Evolutionary conservation across 2,329 filamentous ascomycete genomes (phyloP), one percentile per base, ranked within the genome.

Genomic region (Curvularia verruculosa): DNA sequence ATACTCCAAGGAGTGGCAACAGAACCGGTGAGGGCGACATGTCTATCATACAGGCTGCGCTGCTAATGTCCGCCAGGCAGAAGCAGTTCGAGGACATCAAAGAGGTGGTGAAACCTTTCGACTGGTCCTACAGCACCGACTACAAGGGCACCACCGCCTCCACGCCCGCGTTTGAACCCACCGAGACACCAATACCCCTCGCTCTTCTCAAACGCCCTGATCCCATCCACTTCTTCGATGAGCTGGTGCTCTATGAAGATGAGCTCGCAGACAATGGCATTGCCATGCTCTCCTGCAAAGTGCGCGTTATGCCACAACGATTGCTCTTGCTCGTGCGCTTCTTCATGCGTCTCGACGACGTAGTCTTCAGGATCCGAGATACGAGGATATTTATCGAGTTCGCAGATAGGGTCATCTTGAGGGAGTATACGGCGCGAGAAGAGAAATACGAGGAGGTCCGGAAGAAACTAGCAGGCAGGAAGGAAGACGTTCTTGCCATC

Each of bases 241-340:
- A 98, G 69, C 92, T 99, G 37, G 87, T 97, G 68, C 84, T 99
- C 46, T 99, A 96, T 76, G 95, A 99, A 80, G 96, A 96, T 79
- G 95, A 99, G 81, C 85, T 99, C 45, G 95, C 96, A 59, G 95
- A 99, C 77, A 99, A 99, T 73, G 95, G 95, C 59, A 95, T 98
- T 67, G 91, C 92, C 28, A 84, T 97, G 73, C 83, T 96, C 56
- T 96, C 89, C 60, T 92, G 90, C 78, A 99, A 99, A 81, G 81
- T 98, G 49, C 85, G 95, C 58, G 94, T 98, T 54, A 97, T 98
- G 88, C 91, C 93, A 53, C 86, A 89, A 68, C 84, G 95, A 53
- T 87, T 99, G 78, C 83, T 99, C 53, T 82, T 99, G 59, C 84
- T 99, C 3, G 87, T 86, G 64, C 85, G 95, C 23, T 88, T 97